phyloP scores from a whole-genome alignment of 2,329 filamentous ascomycete genomes.

The Sordariomycetes sp. region DNA sequence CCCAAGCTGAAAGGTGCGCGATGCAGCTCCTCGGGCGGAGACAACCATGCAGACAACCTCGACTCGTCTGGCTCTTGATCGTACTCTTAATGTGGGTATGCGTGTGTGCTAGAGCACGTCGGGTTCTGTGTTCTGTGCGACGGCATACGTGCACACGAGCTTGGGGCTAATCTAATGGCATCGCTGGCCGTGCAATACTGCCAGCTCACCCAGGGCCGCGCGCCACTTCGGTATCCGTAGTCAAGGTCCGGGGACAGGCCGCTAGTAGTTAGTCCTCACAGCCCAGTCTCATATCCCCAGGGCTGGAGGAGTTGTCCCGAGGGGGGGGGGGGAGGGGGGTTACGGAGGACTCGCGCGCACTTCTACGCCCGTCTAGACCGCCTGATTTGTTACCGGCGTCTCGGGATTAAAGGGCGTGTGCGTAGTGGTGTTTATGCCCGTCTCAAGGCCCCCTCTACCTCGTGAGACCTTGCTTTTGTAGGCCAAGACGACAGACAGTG shows the following conservation, averaged over 20 bases:
- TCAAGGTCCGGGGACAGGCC: too few relatives aligned
- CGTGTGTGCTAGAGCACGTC: background rate
- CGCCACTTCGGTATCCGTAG: too few relatives aligned
- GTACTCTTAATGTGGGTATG: background rate
- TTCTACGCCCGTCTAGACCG: background rate
- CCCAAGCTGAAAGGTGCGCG: background rate
- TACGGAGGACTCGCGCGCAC: background rate
- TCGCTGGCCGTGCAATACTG: background rate
- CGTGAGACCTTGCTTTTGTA: background rate
- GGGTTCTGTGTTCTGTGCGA: background rate
- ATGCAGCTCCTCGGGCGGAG: background rate
- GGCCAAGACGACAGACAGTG: too few relatives aligned
- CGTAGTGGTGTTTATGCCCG: background rate
- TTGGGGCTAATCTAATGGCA: background rate
- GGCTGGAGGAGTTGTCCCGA: too few relatives aligned
- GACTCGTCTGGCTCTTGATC: background rate
- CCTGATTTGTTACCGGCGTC: constrained; percentile 2
- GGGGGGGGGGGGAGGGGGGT: too few relatives aligned
- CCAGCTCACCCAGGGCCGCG: background rate
- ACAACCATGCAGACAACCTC: background rate
- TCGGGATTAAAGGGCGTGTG: constrained; percentile 1
- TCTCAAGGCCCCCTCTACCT: background rate
- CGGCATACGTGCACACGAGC: background rate
- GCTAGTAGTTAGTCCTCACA: too few relatives aligned
- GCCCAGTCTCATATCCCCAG: too few relatives aligned